Percentiles rank a stretch among this genome's conserved stretches.
phyloP scores from a whole-genome alignment of 2,329 filamentous ascomycete genomes.

The Cladosporium sp. region DNA sequence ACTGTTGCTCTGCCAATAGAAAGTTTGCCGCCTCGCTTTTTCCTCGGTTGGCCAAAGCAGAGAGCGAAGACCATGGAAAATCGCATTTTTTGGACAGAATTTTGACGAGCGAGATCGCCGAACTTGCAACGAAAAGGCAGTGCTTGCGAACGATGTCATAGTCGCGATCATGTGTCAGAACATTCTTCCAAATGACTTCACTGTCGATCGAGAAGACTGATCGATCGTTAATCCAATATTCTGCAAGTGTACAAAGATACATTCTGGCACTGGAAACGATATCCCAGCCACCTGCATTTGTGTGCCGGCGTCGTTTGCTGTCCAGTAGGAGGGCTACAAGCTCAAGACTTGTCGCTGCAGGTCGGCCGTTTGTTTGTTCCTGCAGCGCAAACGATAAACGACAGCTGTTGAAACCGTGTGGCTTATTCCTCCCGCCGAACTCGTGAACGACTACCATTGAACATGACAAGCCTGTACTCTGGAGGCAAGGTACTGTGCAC shows the following conservation, averaged over 20 bases:
- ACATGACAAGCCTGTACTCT: neutral
- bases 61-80: neutral
- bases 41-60: neutral
- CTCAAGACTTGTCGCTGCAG: conserved; percentile 9
- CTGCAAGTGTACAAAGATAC: neutral
- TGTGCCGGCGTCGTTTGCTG: neutral
- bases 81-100: neutral
- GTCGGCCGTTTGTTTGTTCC: conserved; percentile 18
- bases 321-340: conserved; percentile 10
- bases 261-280: neutral
- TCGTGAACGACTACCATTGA: neutral
- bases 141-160: conserved; percentile 7
- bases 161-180: neutral
- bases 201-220: neutral
- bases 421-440: conserved; percentile 9
- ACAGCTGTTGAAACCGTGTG: conserved; percentile 11
- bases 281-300: conserved; percentile 15
- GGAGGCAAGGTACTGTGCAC: neutral
- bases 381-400: conserved; percentile 6
- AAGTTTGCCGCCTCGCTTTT: conserved; percentile 1
- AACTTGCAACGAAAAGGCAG: neutral
- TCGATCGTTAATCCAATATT: neutral
- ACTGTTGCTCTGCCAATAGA: neutral
- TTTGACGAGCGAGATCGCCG: neutral
- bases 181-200: neutral